Conservation (phyloP, 2,329 filamentous ascomycete species). For the Cladosporium cucumerinum region DNA sequence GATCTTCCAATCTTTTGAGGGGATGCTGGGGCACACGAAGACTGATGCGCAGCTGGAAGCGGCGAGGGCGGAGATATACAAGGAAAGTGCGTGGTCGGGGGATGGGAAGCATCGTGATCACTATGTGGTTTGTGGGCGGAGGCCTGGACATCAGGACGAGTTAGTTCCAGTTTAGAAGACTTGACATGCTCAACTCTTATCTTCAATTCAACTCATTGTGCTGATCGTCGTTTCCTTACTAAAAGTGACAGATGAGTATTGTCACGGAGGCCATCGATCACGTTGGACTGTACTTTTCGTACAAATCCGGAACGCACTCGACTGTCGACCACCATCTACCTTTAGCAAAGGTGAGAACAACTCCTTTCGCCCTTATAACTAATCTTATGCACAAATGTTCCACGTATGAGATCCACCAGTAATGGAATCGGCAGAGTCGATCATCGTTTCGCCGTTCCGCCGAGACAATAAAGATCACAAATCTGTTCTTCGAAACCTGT, state of each 20-base stretch:
- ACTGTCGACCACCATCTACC: too few species aligned
- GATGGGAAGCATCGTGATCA: not conserved
- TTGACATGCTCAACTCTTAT: too few species aligned
- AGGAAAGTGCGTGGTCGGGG: not conserved
- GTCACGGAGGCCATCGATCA: too few species aligned
- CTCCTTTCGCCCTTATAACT: too few species aligned
- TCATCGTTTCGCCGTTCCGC: not conserved
- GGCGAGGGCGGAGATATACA: not conserved
- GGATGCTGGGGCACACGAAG: not conserved
- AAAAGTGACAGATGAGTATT: too few species aligned
- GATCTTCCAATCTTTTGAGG: not conserved
- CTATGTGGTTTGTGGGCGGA: not conserved
- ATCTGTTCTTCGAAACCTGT: not conserved
- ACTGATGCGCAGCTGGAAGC: not conserved
- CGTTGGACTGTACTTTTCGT: too few species aligned
- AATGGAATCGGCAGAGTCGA: not conserved
- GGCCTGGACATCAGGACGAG: not conserved
- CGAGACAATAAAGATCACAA: not conserved
- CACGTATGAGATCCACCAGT: too few species aligned
- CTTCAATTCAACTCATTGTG: too few species aligned
- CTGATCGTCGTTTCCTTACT: too few species aligned
- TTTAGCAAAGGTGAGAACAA: too few species aligned
- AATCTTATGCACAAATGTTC: too few species aligned
- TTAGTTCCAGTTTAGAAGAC: not conserved
- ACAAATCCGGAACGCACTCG: too few species aligned